Percentiles rank a stretch among this genome's conserved stretches.
Conservation (phyloP, 192 early-diverging fungal species). For the Paraglomus occultum region DNA sequence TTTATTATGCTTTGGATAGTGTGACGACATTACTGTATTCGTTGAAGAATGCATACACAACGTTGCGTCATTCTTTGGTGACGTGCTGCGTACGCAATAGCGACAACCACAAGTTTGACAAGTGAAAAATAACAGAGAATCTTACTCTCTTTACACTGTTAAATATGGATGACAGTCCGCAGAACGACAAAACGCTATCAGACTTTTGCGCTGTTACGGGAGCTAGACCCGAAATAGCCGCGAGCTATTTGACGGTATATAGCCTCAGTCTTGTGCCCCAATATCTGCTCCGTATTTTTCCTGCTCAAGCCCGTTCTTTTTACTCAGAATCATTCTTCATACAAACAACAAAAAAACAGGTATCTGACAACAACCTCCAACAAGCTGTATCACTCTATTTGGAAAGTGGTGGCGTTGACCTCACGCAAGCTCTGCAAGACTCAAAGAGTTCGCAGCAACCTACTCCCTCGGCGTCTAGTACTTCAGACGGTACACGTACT, state of each 20-base stretch:
- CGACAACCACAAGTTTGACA: too few species aligned
- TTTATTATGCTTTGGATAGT: too few species aligned
- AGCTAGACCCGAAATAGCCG: conserved; percentile 67
- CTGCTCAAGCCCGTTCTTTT: neutral
- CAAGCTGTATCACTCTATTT: conserved; percentile 80
- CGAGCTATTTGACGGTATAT: conserved; percentile 64
- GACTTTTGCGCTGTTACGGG: conserved; percentile 72
- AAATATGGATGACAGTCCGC: too few species aligned
- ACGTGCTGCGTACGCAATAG: too few species aligned
- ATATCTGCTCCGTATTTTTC: neutral
- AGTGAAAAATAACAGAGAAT: too few species aligned
- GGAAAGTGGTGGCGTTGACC: conserved; percentile 71
- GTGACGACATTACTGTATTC: too few species aligned
- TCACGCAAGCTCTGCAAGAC: conserved; percentile 22
- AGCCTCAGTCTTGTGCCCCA: neutral
- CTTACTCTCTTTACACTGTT: too few species aligned
- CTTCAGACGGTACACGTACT: conserved; percentile 21
- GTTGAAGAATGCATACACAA: too few species aligned
- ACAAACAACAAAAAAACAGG: conserved; percentile 45
- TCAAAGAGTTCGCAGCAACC: conserved; percentile 14
- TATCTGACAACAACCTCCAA: conserved; percentile 72
- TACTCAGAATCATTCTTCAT: neutral
- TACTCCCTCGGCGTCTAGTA: conserved; percentile 25
- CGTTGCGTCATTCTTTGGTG: too few species aligned
- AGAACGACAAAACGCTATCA: too few species aligned